Evolutionary conservation across 305 asterid species (phyloP).

Genomic region (Fraxinus xanthoxyloides): DNA sequence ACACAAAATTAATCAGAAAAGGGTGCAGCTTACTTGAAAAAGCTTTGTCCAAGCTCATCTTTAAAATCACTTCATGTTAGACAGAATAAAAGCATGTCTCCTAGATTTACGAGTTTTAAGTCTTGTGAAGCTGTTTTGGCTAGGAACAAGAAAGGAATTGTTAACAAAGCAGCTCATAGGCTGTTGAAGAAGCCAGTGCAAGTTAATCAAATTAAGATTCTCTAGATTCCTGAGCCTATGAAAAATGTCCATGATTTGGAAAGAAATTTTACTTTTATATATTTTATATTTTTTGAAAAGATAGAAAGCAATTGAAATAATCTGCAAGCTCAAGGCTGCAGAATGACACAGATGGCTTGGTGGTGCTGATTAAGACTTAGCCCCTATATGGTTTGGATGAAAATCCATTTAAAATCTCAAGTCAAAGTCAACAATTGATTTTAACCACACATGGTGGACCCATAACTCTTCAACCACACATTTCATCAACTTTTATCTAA

Average conservation of each 20-base stretch:
- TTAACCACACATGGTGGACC: too few species aligned
- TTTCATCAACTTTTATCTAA: too few species aligned
- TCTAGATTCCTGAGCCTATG: neutral
- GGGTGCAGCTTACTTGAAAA: neutral
- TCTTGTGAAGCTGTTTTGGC: neutral
- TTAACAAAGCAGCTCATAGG: neutral
- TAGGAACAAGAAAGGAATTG: neutral
- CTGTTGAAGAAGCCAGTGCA: neutral
- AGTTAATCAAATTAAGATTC: neutral
- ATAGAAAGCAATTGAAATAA: neutral
- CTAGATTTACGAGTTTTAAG: neutral
- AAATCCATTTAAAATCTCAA: too few species aligned
- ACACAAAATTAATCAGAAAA: conserved; percentile 6
- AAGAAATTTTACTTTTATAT: neutral
- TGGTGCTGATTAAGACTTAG: neutral
- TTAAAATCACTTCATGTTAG: neutral
- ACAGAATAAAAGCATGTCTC: neutral
- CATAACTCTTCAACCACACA: too few species aligned
- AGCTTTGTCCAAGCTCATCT: conserved; percentile 17
- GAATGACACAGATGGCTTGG: neutral
- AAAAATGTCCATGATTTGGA: neutral
- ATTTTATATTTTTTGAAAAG: neutral
- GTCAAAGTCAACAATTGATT: too few species aligned
- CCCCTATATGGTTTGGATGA: too few species aligned
- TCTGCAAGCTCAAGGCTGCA: neutral